Evolutionary conservation across 1,284 basidiomycete genomes (phyloP), one percentile per base, ranked within the genome.

Genomic region (Paramarasmius palmivorus): DNA sequence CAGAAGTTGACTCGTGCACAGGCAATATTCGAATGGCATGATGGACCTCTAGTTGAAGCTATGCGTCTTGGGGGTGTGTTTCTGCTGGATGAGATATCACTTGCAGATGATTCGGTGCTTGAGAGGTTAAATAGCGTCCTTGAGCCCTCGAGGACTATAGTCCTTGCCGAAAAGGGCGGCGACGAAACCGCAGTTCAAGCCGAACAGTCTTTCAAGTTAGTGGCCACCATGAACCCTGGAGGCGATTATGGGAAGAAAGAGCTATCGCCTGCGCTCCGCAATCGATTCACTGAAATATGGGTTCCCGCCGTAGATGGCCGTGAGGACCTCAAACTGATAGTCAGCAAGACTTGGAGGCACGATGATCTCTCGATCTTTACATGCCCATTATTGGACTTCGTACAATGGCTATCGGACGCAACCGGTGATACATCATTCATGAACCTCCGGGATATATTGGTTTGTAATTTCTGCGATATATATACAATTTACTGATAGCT

Each of bases 181-280:
- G 82, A 81, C 35, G 83, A 88, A 57, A 83, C 89, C 19, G 78
- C 80, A 14, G 77, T 98, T 45, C 74, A 72, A 26, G 94, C 93
- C 2, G 67, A 75, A 12, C 69, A 77, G 2, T 72, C 73, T 2
- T 99, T 99, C 78, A 90, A 96, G 67, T 83, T 99, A 36, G 78
- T 98, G 0, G 95, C 97, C 1, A 99, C 97, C 0, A 99, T 99
- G 97, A 99, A 99, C 68, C 97, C 97, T 0, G 97, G 97, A 34
- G 97, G 97, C 35, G 97, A 99, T 68, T 99, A 97, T 63, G 97
- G 97, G 37, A 99, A 99, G 76, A 99, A 99, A 69, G 97, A 99
- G 68, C 78, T 99, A 3, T 98, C 95, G 0, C 96, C 96, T 25
- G 97, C 97, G 0, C 77, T 99, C 42, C 85, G 97, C 23, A 99